Base-by-base conservation (phyloP, 352 stramenopile genomes). In the Pythium apleroticum region DNA sequence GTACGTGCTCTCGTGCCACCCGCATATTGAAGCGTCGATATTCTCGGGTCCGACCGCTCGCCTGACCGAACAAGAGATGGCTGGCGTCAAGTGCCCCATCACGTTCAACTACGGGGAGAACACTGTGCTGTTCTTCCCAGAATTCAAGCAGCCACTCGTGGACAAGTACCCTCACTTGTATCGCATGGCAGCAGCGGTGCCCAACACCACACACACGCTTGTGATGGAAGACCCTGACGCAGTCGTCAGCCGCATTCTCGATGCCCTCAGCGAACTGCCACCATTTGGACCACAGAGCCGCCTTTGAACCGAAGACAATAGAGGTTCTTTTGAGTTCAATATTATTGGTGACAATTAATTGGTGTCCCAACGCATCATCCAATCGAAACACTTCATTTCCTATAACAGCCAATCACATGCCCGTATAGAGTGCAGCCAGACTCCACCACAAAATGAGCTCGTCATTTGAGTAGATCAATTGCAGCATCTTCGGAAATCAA, bases 141-240 rank as follows among this genome's bases (percentile, higher is more conserved):
- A 57, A 2, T 19, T 61, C 52, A 70, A 70, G 28, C 17, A 63
- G 8, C 27, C 27, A 14, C 48, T 60, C 17, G 41, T 72, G 1
- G 58, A 17, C n/a, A 69, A 67, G 6, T 24, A 72, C 20, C 80
- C 78, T n/a, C 55, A 80, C 14, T 67, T 78, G 8, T 87, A 87
- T 62, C 64, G 55, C 1, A 61, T 84, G 57, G 55, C 37, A 46
- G 61, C 72, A 0, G 67, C 76, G 8, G 59, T 83, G 19, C 35
- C 60, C 3, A 60, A 70, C 25, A 64, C 65, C 25, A 74, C 66
- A 15, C 77, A 83, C 52, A 22, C 75, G 17, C 71, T 85, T 70
- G 46, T 83, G 4, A 71, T 85, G 57, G 74, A 85, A 59, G 71
- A 80, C 52, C 66, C 72, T 0, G 66, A 60, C 17, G 63, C 64